Evolutionary conservation across 495 filamentous ascomycete genomes (phyloP).

Genomic region (Friedmanniomyces simplex): DNA sequence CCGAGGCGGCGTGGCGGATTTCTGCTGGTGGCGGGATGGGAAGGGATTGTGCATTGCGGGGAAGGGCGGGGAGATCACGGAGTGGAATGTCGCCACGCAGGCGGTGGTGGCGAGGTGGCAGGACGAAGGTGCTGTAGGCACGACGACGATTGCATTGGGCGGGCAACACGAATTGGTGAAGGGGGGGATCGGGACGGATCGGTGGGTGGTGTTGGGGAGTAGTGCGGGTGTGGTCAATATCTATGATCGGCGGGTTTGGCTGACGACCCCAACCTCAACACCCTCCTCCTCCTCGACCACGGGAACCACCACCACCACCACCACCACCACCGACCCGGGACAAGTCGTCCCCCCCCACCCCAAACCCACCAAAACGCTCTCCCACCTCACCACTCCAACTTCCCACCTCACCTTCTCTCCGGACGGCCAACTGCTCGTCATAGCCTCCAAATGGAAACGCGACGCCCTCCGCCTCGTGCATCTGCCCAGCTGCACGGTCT

Average conservation of each 20-base stretch:
- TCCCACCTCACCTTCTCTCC: slow-evolving; percentile 68
- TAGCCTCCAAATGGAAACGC: slow-evolving; percentile 74
- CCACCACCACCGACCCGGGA: no score
- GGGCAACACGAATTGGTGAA: slow-evolving; percentile 46
- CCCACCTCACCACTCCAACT: slow-evolving; percentile 77
- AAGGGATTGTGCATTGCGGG: slow-evolving; percentile 65
- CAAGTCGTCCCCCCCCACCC: slow-evolving; percentile 44
- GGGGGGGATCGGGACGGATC: slow-evolving; percentile 59
- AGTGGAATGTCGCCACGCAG: slow-evolving; percentile 60
- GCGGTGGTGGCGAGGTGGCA: slow-evolving; percentile 70
- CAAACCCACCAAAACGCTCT: slow-evolving; percentile 57
- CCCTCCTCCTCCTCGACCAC: no score
- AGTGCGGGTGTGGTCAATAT: slow-evolving; percentile 81
- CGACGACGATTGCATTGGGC: slow-evolving; percentile 68
- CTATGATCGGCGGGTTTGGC: slow-evolving; percentile 69
- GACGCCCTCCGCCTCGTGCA: slow-evolving; percentile 85
- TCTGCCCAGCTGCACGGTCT: slow-evolving; percentile 83
- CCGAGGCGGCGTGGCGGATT: slow-evolving; percentile 72
- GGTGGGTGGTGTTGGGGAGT: slow-evolving; percentile 80
- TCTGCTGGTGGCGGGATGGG: slow-evolving; percentile 83
- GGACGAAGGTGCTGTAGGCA: slow-evolving; percentile 83
- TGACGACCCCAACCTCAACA: slow-evolving; percentile 28
- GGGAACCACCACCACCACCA: no score
- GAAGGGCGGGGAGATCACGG: slow-evolving; percentile 84
- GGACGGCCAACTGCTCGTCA: slow-evolving; percentile 78